These are phyloP conservation scores for Eragrostis tef DNA, from an alignment of 202 grass and related monocot genomes.

Conservation along the genomic window DNA sequence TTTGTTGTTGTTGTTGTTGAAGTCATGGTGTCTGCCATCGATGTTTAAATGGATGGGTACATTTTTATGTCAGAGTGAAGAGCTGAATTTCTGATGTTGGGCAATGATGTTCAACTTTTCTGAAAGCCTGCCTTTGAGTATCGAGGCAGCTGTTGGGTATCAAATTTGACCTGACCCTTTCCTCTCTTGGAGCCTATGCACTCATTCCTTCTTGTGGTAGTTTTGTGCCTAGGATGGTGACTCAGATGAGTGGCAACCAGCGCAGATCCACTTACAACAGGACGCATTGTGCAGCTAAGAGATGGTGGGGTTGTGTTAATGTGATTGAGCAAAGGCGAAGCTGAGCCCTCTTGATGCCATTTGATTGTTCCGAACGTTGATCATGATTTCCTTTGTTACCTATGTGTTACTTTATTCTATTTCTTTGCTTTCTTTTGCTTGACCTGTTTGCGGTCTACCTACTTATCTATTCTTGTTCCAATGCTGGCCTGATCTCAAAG, in stretches of 20 bases:
- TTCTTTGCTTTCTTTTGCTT: not conserved
- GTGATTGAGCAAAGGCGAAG: constrained; percentile 38
- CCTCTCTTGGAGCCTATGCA: not conserved
- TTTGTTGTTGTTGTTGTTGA: not conserved
- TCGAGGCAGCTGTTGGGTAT: constrained; percentile 30
- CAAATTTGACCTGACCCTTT: not conserved
- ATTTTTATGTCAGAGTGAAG: not conserved
- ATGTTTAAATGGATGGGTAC: not conserved
- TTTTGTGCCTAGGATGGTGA: constrained; percentile 27
- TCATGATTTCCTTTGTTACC: not conserved
- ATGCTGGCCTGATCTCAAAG: not conserved
- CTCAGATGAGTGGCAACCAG: constrained; percentile 34
- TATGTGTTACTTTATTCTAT: not conserved
- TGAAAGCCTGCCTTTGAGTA: constrained; percentile 27
- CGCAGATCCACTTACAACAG: not conserved
- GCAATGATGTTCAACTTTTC: constrained; percentile 38
- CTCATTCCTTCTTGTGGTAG: constrained; percentile 1
- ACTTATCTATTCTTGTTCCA: not conserved
- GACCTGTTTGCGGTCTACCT: not conserved
- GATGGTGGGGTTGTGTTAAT: not conserved
- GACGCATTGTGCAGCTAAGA: constrained; percentile 9
- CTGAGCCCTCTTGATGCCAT: constrained; percentile 27
- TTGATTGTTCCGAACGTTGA: not conserved
- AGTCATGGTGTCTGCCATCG: not conserved
- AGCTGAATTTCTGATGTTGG: not conserved